phyloP scores from a whole-genome alignment of 331 rosid genomes.

The Acacia pycnantha region DNA sequence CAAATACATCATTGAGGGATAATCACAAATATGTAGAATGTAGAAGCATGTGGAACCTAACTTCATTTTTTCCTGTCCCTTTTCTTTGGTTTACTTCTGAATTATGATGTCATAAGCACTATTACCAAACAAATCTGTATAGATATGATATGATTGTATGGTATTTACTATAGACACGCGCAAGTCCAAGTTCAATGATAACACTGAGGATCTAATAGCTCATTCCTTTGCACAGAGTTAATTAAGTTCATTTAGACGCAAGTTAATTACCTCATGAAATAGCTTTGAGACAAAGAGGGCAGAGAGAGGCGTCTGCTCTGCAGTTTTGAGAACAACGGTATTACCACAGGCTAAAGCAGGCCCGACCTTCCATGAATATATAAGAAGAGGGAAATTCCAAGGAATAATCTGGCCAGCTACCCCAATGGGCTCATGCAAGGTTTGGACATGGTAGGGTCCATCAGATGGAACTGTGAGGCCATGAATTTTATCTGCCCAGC shows the following conservation, averaged over 20 bases:
- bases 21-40: neutral
- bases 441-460: slow-evolving; percentile 73
- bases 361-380: slow-evolving; percentile 89
- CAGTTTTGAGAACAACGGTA: slow-evolving; percentile 68
- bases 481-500: slow-evolving; percentile 93
- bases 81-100: neutral
- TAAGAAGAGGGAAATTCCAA: slow-evolving; percentile 87
- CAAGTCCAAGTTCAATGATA: neutral
- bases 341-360: slow-evolving; percentile 92
- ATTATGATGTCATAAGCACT: neutral
- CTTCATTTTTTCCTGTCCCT: neutral
- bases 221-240: neutral
- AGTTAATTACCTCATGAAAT: slow-evolving; percentile 60
- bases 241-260: neutral
- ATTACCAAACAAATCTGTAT: neutral
- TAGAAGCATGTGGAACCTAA: neutral
- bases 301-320: slow-evolving; percentile 86
- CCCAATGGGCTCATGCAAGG: slow-evolving; percentile 86
- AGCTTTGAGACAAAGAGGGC: slow-evolving; percentile 70
- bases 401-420: slow-evolving; percentile 89
- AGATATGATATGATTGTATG: neutral
- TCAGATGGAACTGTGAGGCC: slow-evolving; percentile 85
- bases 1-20: slow-evolving; percentile 18
- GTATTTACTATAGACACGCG: neutral
- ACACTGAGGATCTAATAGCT: neutral